Percentiles rank a stretch among this genome's conserved stretches.
Conservation (phyloP, 768 basidiomycete genomes). For the Stropharia rugosoannulata region DNA sequence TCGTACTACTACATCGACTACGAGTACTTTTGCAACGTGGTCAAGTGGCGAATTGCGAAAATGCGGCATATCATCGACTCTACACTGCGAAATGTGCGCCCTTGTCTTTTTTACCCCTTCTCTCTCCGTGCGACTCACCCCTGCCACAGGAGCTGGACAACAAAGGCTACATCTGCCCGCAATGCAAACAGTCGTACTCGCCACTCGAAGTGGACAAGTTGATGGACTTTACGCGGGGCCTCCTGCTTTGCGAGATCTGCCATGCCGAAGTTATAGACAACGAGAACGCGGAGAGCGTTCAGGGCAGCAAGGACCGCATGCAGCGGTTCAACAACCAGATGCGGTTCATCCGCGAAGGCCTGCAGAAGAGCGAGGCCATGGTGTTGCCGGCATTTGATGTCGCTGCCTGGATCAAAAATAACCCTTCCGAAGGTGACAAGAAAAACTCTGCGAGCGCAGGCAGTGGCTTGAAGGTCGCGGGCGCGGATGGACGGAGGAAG, state of each 20-base stretch:
- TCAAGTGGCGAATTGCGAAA: constrained; percentile 95
- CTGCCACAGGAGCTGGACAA: constrained; percentile 83
- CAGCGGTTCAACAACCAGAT: constrained; percentile 93
- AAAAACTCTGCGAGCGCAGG: constrained; percentile 51
- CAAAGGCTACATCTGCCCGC: constrained; percentile 95
- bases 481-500: constrained; percentile 56
- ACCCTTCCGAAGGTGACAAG: constrained; percentile 63
- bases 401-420: constrained; percentile 74
- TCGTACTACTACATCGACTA: constrained; percentile 98
- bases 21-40: constrained; percentile 92
- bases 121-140: neutral
- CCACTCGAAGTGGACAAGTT: constrained; percentile 84
- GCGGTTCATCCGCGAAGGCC: constrained; percentile 79
- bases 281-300: constrained; percentile 83
- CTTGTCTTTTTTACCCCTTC: neutral
- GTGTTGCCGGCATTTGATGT: constrained; percentile 87
- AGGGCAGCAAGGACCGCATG: constrained; percentile 92
- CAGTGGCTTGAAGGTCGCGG: constrained; percentile 70
- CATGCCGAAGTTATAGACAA: constrained; percentile 86
- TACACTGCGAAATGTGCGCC: constrained; percentile 79
- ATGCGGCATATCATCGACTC: constrained; percentile 91
- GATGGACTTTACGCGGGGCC: constrained; percentile 65
- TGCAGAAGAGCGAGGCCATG: constrained; percentile 89
- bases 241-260: constrained; percentile 87
- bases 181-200: constrained; percentile 81